A percentile compares a stretch with the other conserved stretches of the same genome.
phyloP scores from a whole-genome alignment of 2,329 filamentous ascomycete genomes.

The Aspergillus ochraceoroseus region DNA sequence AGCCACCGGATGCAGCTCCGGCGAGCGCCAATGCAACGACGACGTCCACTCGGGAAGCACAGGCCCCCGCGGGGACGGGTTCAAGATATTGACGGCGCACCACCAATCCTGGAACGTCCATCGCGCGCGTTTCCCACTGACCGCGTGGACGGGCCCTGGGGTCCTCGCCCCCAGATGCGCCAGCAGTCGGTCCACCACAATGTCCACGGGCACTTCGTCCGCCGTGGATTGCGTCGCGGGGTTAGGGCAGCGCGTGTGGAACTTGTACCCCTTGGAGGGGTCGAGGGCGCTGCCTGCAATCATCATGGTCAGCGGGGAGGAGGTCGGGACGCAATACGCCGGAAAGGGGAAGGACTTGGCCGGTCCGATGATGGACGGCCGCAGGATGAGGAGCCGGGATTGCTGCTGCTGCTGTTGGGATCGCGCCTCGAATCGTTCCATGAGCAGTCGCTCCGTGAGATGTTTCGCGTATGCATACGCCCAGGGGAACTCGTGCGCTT shows the following conservation, averaged over 20 bases:
- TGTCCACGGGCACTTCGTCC: constrained; percentile 8
- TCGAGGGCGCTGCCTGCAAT: constrained; percentile 5
- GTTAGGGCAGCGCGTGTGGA: not conserved
- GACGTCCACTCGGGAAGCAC: not conserved
- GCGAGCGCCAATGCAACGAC: constrained; percentile 5
- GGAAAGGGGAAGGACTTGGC: constrained; percentile 11
- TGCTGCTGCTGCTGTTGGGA: not conserved
- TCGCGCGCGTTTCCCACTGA: constrained; percentile 1
- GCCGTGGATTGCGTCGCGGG: not conserved
- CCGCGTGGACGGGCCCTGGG: constrained; percentile 1
- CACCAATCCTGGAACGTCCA: not conserved
- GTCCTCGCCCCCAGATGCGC: not conserved
- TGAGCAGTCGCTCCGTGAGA: constrained; percentile 13
- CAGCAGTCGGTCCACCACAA: constrained; percentile 8
- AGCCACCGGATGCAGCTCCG: constrained; percentile 1
- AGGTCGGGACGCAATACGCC: constrained; percentile 10
- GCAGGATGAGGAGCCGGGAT: constrained; percentile 17
- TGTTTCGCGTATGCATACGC: constrained; percentile 19
- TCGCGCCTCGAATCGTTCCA: not conserved
- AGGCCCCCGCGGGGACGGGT: not conserved
- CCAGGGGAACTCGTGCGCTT: constrained; percentile 14
- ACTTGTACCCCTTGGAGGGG: not conserved
- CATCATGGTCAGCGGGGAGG: constrained; percentile 5
- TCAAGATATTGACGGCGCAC: not conserved
- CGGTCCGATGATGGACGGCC: constrained; percentile 15